These are phyloP conservation scores for Trichoderma citrinoviride DNA, from an alignment of 2,329 filamentous ascomycete genomes.

Conservation along the genomic window DNA sequence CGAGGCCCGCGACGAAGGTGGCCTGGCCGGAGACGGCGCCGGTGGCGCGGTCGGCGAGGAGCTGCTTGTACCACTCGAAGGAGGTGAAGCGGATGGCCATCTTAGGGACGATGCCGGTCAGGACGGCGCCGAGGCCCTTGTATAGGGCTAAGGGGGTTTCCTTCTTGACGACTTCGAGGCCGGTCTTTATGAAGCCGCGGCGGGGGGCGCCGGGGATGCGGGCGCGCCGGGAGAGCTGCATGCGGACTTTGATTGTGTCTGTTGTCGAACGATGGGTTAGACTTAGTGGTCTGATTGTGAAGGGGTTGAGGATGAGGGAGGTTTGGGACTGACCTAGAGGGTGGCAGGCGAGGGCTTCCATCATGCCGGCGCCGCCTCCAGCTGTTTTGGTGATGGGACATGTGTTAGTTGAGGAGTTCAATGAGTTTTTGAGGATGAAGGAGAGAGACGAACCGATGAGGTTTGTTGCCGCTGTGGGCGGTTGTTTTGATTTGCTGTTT, in stretches of 20 bases:
- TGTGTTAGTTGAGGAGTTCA: conserved; percentile 24
- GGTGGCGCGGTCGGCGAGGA: conserved; percentile 66
- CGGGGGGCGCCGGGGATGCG: conserved; percentile 78
- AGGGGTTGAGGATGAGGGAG: conserved; percentile 1
- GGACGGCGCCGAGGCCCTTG: conserved; percentile 94
- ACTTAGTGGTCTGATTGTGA: neutral
- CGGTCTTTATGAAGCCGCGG: conserved; percentile 84
- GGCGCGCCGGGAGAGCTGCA: conserved; percentile 92
- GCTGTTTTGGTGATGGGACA: conserved; percentile 63
- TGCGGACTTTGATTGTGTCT: conserved; percentile 98
- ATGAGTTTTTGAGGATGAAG: neutral
- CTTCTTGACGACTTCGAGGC: conserved; percentile 78
- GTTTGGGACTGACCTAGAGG: conserved; percentile 66
- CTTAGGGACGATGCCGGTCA: conserved; percentile 96
- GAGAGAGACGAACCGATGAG: conserved; percentile 67
- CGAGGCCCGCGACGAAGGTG: conserved; percentile 75
- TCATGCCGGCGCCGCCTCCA: conserved; percentile 96
- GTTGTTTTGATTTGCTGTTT: conserved; percentile 59
- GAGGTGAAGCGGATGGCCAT: conserved; percentile 99
- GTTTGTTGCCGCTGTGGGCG: conserved; percentile 83
- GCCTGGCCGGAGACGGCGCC: conserved; percentile 66
- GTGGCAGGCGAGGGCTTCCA: conserved; percentile 96
- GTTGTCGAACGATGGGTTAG: neutral
- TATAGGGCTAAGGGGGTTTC: conserved; percentile 93
- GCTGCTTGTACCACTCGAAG: conserved; percentile 91